Base-by-base conservation (phyloP, 2,329 filamentous ascomycete species). In the Aurifilum marmelostoma region DNA sequence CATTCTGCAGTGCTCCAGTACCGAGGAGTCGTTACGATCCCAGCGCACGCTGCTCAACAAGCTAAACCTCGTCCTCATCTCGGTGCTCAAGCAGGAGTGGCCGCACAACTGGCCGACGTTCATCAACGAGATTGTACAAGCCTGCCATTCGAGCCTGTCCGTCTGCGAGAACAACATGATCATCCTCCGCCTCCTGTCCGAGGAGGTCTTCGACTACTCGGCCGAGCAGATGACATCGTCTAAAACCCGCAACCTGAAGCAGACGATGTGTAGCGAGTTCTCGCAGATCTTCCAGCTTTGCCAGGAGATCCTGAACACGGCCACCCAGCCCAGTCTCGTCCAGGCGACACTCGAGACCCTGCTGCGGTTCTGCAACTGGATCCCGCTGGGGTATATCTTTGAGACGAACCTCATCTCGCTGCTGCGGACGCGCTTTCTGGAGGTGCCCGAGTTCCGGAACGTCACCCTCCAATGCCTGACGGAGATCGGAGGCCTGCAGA, bases 81-180 rank as follows among this genome's bases (percentile, higher is more conserved):
- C 94, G 69, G 95, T 99, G 72, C 85, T 99, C 77, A 99, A 99
- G 86, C 96, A 99, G 83, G 69, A 99, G 82, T 99, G 96, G 96
- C 96, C 96, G 68, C 95, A 98, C 83, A 97, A 99, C 85, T 99
- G 97, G 96, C 96, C 97, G 14, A 97, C 94, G 27, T 99, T 99
- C 82, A 98, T 99, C 87, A 98, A 98, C 85, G 96, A 99, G 84
- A 99, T 99, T 81, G 94, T 99, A 75, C 92, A 93, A 29, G 95
- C 96, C 67, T 98, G 94, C 82, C 94, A 97, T 79, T 95, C 93
- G 74, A 97, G 92, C 81, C 85, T 99, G 66, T 96, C 95, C 50
- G 97, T 99, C 75, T 99, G 97, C 87, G 96, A 99, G 83, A 99
- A 99, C 85, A 99, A 99, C 85, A 99, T 99, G 96, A 94, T 93